A percentile compares a stretch with the other conserved stretches of the same genome.
phyloP scores from a whole-genome alignment of 1,284 basidiomycete genomes.

The Ceratobasidium papillatum region DNA sequence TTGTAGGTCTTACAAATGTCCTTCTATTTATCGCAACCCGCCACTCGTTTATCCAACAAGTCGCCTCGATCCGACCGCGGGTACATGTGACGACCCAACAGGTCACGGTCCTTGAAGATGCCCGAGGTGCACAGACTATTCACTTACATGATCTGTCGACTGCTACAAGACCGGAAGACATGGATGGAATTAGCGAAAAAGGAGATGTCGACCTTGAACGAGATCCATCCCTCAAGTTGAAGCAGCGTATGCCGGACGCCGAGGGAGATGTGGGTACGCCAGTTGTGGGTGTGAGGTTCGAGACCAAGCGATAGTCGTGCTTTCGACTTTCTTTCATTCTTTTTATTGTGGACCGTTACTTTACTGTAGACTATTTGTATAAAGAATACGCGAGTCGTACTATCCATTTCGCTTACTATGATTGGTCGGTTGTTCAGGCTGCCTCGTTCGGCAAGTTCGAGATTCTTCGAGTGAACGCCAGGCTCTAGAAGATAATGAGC shows the following conservation, averaged over 20 bases:
- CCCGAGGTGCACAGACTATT: slow-evolving; percentile 24
- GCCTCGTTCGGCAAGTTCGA: not conserved
- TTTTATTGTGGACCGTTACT: not conserved
- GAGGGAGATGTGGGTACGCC: slow-evolving; percentile 1
- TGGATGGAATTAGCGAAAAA: slow-evolving; percentile 14
- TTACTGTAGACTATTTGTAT: slow-evolving; percentile 2
- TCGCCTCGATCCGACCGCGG: slow-evolving; percentile 7
- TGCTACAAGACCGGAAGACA: not conserved
- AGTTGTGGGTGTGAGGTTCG: slow-evolving; percentile 11
- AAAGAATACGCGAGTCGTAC: slow-evolving; percentile 3
- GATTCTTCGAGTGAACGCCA: not conserved
- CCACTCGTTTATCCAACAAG: slow-evolving; percentile 31
- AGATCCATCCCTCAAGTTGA: slow-evolving; percentile 9
- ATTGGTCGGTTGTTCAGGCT: not conserved
- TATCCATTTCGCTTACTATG: not conserved
- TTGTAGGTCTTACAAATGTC: slow-evolving; percentile 25
- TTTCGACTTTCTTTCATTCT: not conserved
- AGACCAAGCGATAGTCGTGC: not conserved
- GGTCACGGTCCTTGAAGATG: slow-evolving; percentile 25
- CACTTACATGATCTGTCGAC: slow-evolving; percentile 14
- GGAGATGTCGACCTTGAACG: slow-evolving; percentile 2
- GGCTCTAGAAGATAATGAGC: not conserved
- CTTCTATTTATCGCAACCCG: slow-evolving; percentile 36
- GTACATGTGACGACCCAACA: slow-evolving; percentile 28
- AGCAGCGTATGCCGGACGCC: not conserved